Evolutionary conservation across 306 rosid genomes (phyloP).

Genomic region (Cucurbita maxima): DNA sequence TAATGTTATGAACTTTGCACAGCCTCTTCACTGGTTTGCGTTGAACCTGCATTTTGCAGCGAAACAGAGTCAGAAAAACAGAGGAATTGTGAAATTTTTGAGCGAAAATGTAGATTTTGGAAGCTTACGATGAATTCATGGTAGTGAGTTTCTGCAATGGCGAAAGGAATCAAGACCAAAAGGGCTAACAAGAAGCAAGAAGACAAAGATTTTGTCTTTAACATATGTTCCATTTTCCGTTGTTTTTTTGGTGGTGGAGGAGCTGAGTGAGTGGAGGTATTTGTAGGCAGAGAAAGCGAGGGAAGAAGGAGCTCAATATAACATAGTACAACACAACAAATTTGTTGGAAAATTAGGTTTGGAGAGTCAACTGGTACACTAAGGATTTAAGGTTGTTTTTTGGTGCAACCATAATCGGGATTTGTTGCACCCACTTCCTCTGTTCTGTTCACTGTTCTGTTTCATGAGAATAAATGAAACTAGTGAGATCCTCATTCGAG

Average conservation of each 20-base stretch:
- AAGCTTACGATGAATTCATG: constrained; percentile 66
- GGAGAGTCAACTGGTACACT: constrained; percentile 10
- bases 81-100: background rate
- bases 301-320: background rate
- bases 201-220: constrained; percentile 11
- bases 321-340: too few relatives aligned
- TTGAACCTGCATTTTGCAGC: constrained; percentile 25
- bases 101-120: background rate
- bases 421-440: constrained; percentile 76
- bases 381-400: constrained; percentile 10
- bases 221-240: constrained; percentile 23
- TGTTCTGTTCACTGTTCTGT: background rate
- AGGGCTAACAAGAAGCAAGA: constrained; percentile 25
- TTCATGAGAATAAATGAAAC: background rate
- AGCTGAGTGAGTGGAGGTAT: background rate
- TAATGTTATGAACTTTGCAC: constrained; percentile 50
- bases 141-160: constrained; percentile 43
- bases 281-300: constrained; percentile 2
- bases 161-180: constrained; percentile 21
- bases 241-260: constrained; percentile 3
- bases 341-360: constrained; percentile 23
- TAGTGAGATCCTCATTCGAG: background rate
- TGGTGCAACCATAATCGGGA: constrained; percentile 39
- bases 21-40: constrained; percentile 59
- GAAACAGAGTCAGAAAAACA: background rate